Evolutionary conservation across 2,329 filamentous ascomycete species (phyloP).

Genomic region (Stromatinia cepivora): DNA sequence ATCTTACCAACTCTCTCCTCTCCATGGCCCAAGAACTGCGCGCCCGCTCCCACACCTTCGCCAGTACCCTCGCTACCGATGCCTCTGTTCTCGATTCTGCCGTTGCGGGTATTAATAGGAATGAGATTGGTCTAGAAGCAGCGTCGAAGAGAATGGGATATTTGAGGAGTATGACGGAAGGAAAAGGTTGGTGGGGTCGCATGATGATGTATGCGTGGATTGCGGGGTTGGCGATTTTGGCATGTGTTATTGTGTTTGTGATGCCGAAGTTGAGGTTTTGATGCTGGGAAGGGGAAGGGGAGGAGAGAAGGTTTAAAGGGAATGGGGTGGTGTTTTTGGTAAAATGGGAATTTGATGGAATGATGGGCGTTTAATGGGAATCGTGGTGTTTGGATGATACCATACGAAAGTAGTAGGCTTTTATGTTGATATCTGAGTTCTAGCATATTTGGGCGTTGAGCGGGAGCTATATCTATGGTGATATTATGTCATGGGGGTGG

Average conservation of each 20-base stretch:
- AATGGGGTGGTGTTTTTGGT: not conserved
- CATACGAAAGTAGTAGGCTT: constrained; percentile 13
- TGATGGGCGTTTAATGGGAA: not conserved
- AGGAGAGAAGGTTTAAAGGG: not conserved
- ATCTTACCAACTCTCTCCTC: constrained; percentile 77
- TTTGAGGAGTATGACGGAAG: constrained; percentile 79
- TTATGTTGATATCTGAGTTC: not conserved
- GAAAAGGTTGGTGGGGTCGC: constrained; percentile 77
- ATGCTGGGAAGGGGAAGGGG: not conserved
- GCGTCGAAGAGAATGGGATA: constrained; percentile 76
- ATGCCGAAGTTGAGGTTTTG: constrained; percentile 86
- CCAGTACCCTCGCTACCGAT: constrained; percentile 66
- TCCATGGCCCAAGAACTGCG: constrained; percentile 78
- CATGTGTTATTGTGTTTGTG: constrained; percentile 79
- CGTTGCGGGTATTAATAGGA: constrained; percentile 73
- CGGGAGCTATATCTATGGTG: not conserved
- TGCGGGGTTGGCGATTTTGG: constrained; percentile 74
- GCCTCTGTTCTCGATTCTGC: constrained; percentile 72
- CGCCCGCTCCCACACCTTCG: constrained; percentile 70
- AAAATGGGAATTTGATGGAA: not conserved
- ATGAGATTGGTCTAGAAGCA: constrained; percentile 71
- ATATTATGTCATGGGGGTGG: no score
- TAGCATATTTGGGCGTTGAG: not conserved
- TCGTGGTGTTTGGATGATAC: constrained; percentile 23
- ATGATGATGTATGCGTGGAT: constrained; percentile 85